Conservation (phyloP, 169 alveolate species). For the Eimeria acervulina region DNA sequence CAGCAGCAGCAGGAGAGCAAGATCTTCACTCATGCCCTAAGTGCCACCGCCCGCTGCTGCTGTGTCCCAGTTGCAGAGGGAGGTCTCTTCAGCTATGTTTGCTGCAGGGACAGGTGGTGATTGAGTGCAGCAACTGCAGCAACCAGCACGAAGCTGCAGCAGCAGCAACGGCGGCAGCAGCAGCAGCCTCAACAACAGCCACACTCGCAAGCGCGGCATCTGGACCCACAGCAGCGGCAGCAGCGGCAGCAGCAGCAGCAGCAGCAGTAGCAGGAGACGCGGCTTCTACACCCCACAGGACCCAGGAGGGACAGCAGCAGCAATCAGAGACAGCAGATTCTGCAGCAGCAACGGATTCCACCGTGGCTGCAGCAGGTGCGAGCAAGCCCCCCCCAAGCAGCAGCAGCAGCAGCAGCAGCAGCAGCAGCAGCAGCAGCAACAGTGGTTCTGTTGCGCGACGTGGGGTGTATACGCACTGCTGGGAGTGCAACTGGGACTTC, state of each 20-base stretch:
- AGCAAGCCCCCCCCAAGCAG: neutral
- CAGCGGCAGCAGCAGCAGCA: slow-evolving; percentile 3
- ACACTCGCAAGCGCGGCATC: neutral
- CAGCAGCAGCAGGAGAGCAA: slow-evolving; percentile 45
- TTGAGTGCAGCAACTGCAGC: slow-evolving; percentile 88
- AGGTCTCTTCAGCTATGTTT: slow-evolving; percentile 87
- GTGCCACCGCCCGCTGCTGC: slow-evolving; percentile 78
- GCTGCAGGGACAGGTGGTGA: slow-evolving; percentile 85
- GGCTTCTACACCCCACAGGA: neutral
- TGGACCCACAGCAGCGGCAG: neutral
- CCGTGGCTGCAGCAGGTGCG: neutral
- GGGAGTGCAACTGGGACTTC: slow-evolving; percentile 87
- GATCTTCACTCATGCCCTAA: slow-evolving; percentile 69
- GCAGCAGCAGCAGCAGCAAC: slow-evolving; percentile 41
- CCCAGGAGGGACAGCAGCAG: neutral
- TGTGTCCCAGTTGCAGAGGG: slow-evolving; percentile 90
- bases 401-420: neutral
- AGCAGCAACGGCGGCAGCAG: neutral
- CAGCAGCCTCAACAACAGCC: neutral
- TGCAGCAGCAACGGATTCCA: neutral
- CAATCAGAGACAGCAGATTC: neutral
- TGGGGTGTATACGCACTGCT: slow-evolving; percentile 78
- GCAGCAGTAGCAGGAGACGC: neutral
- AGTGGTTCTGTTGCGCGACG: slow-evolving; percentile 2
- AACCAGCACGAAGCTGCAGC: slow-evolving; percentile 23